phyloP scores from a whole-genome alignment of 2,329 filamentous ascomycete species.

The Davidsoniella australis region DNA sequence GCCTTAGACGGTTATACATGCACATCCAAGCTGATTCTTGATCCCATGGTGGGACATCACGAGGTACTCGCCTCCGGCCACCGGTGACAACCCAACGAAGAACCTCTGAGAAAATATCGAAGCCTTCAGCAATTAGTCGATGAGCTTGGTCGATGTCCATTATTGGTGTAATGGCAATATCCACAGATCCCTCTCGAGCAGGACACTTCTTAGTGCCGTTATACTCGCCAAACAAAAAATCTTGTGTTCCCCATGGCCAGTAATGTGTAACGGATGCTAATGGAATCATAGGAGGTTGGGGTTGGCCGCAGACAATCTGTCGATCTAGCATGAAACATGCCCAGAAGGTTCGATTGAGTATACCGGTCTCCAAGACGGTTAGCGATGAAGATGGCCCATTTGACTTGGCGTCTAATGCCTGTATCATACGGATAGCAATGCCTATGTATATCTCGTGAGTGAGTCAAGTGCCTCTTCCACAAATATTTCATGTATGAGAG shows the following conservation, averaged over 20 bases:
- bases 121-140: slow-evolving; percentile 21
- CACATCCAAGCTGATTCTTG: slow-evolving; percentile 21
- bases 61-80: slow-evolving; percentile 25
- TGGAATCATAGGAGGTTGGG: slow-evolving; percentile 22
- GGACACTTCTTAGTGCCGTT: slow-evolving; percentile 12
- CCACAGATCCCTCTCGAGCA: slow-evolving; percentile 9
- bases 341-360: slow-evolving; percentile 23
- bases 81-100: slow-evolving; percentile 27
- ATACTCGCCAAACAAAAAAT: slow-evolving; percentile 23
- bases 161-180: slow-evolving; percentile 17
- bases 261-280: slow-evolving; percentile 21
- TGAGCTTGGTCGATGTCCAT: slow-evolving; percentile 18
- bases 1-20: slow-evolving; percentile 18
- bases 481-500: too few relatives aligned
- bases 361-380: not conserved
- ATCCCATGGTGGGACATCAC: slow-evolving; percentile 24
- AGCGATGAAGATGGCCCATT: not conserved
- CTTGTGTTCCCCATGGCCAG: slow-evolving; percentile 19
- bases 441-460: not conserved
- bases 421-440: slow-evolving; percentile 7
- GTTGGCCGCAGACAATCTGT: slow-evolving; percentile 25
- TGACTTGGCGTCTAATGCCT: not conserved
- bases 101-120: slow-evolving; percentile 27
- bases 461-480: not conserved
- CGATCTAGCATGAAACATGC: slow-evolving; percentile 29